Percentiles rank a stretch among this genome's conserved stretches.
phyloP scores from a whole-genome alignment of 345 rosid genomes.

The Corchorus capsularis region DNA sequence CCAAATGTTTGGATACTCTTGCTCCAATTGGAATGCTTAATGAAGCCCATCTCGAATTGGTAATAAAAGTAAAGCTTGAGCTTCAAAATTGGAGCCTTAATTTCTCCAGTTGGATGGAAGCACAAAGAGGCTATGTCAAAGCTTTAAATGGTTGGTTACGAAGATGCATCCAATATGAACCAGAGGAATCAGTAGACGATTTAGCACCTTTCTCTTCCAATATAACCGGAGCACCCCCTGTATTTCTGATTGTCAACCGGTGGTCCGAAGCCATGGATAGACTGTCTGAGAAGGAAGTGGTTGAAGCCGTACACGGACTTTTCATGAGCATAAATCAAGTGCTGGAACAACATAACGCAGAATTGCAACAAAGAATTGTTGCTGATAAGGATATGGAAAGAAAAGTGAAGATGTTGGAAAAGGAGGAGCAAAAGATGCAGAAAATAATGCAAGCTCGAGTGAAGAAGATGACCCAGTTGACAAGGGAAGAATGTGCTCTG shows the following conservation, averaged over 20 bases:
- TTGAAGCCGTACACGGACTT: constrained; percentile 4
- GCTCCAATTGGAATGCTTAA: constrained; percentile 33
- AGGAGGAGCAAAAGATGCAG: constrained; percentile 42
- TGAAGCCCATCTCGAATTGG: constrained; percentile 47
- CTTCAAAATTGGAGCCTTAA: constrained; percentile 54
- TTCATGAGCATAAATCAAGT: neutral
- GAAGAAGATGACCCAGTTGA: constrained; percentile 23
- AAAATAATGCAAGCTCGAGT: constrained; percentile 30
- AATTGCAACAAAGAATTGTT: constrained; percentile 35
- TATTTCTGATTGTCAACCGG: constrained; percentile 42
- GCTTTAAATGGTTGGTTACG: constrained; percentile 70
- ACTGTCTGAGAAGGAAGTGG: constrained; percentile 43
- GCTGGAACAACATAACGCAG: constrained; percentile 17
- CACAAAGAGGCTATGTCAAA: constrained; percentile 54
- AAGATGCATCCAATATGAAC: constrained; percentile 51
- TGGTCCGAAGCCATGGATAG: constrained; percentile 55
- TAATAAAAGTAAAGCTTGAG: constrained; percentile 57
- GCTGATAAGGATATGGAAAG: constrained; percentile 45
- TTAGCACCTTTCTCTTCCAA: constrained; percentile 36
- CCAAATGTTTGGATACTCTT: constrained; percentile 43
- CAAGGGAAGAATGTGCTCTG: constrained; percentile 9
- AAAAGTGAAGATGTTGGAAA: constrained; percentile 44
- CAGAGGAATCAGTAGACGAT: constrained; percentile 48
- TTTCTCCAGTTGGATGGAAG: constrained; percentile 53
- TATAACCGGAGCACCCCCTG: constrained; percentile 46